phyloP scores from a whole-genome alignment of 257 asterid species.

The Salvia miltiorrhiza region DNA sequence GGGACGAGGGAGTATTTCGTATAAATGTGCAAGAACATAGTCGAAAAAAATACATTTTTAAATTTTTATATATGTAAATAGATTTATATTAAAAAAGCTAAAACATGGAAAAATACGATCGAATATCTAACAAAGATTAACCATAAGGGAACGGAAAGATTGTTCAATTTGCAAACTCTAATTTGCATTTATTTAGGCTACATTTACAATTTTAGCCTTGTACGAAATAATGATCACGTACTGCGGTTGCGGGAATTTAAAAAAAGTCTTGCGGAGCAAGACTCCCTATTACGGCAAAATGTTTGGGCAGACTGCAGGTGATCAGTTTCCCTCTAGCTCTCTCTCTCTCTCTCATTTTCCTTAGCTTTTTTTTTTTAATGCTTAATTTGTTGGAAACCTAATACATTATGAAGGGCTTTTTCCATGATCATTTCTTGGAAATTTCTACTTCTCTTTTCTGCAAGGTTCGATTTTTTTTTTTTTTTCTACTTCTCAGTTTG shows the following conservation, averaged over 20 bases:
- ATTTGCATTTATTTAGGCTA: too few relatives aligned
- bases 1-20: too few relatives aligned
- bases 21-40: too few relatives aligned
- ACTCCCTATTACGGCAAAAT: not conserved
- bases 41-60: too few relatives aligned
- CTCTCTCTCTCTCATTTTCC: not conserved
- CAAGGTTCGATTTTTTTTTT: not conserved
- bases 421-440: not conserved
- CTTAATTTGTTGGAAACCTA: constrained; percentile 1
- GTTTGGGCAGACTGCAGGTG: not conserved
- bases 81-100: too few relatives aligned
- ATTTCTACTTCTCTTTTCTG: not conserved
- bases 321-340: not conserved
- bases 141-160: too few relatives aligned
- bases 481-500: not conserved
- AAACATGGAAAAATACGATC: too few relatives aligned
- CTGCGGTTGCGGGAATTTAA: not conserved
- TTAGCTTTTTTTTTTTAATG: not conserved
- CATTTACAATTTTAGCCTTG: too few relatives aligned
- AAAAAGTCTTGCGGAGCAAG: constrained; percentile 1
- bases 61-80: too few relatives aligned
- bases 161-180: too few relatives aligned
- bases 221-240: not conserved
- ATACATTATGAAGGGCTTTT: not conserved
- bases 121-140: too few relatives aligned